phyloP scores from a whole-genome alignment of 2,329 filamentous ascomycete genomes.

The Penicillium digitatum region DNA sequence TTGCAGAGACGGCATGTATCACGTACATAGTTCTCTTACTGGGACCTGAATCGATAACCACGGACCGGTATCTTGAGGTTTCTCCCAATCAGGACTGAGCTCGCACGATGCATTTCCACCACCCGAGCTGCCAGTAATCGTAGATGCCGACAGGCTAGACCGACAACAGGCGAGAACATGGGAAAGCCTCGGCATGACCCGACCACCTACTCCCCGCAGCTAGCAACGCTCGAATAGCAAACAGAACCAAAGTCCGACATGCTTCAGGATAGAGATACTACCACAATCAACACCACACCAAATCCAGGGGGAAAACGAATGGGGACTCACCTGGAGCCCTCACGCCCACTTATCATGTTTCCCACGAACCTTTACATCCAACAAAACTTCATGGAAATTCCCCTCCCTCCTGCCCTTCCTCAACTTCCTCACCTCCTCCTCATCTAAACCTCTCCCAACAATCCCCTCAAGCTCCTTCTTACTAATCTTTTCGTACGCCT shows the following conservation, averaged over 20 bases:
- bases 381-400: constrained; percentile 79
- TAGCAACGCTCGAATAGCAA: background rate
- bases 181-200: background rate
- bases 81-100: background rate
- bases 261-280: background rate
- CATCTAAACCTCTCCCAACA: constrained; percentile 69
- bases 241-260: background rate
- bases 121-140: background rate
- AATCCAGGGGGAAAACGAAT: background rate
- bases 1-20: background rate
- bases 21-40: background rate
- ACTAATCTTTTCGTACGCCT: constrained; percentile 78
- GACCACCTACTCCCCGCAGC: background rate
- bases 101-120: background rate
- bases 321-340: constrained; percentile 10
- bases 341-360: constrained; percentile 80
- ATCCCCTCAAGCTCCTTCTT: constrained; percentile 78
- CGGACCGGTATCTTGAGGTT: background rate
- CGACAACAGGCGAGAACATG: background rate
- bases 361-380: constrained; percentile 84
- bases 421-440: constrained; percentile 79
- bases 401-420: constrained; percentile 82
- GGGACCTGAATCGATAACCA: background rate
- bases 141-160: background rate
- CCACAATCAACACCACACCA: background rate